These are phyloP conservation scores for Chlorella sp. DNA, from an alignment of 139 green algal genomes.

Conservation along the genomic window DNA sequence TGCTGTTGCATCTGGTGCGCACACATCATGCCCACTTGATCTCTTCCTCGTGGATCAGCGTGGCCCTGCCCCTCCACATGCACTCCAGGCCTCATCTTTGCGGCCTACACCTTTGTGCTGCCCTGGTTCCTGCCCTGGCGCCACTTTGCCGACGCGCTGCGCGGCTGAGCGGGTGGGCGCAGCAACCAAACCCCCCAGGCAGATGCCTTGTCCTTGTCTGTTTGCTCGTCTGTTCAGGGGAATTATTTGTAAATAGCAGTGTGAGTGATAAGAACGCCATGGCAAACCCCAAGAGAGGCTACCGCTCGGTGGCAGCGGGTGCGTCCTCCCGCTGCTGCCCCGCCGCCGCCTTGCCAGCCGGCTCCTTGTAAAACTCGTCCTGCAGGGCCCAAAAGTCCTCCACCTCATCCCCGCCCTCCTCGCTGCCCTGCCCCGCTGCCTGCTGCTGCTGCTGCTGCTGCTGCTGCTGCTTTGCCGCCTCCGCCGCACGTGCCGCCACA, in stretches of 20 bases:
- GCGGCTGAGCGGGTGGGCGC: neutral
- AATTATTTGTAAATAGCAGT: neutral
- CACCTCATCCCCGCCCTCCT: neutral
- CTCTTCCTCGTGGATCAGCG: too few species aligned
- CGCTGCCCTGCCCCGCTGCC: neutral
- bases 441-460: neutral
- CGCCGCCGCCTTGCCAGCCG: neutral
- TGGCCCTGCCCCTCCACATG: neutral
- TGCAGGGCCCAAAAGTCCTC: constrained; percentile 31
- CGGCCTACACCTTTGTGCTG: neutral
- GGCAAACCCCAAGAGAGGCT: neutral
- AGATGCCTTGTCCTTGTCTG: neutral
- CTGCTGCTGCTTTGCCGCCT: neutral
- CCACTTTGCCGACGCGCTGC: too few species aligned
- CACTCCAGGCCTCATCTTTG: neutral
- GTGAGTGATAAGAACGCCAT: neutral
- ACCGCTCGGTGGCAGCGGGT: neutral
- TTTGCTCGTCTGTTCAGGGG: neutral
- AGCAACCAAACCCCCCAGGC: neutral
- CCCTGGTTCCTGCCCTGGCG: neutral
- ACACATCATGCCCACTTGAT: neutral
- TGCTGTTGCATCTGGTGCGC: neutral
- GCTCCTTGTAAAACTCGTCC: constrained; percentile 23
- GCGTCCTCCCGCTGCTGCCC: neutral
- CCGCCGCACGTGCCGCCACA: neutral